Evolutionary conservation across 805 yeast genomes (phyloP).

Genomic region (Hermanozyma aechmeae): DNA sequence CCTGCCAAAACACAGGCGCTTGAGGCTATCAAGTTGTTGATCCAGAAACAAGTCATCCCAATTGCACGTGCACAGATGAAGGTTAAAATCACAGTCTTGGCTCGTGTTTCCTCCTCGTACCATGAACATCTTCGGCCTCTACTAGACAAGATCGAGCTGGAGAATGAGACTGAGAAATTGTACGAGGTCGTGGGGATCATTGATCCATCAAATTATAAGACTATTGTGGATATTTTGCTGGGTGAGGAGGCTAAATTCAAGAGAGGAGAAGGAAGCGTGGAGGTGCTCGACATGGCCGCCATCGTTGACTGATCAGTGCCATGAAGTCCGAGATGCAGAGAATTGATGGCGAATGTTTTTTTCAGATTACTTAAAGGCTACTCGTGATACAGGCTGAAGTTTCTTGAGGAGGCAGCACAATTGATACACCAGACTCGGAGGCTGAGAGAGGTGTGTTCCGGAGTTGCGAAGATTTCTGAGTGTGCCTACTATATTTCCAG

Average conservation of each 20-base stretch:
- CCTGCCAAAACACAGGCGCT: conserved; percentile 83
- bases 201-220: conserved; percentile 79
- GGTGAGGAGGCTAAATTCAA: conserved; percentile 36
- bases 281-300: conserved; percentile 85
- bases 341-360: too few relatives aligned
- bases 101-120: conserved; percentile 40
- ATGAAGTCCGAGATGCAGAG: too few relatives aligned
- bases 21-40: conserved; percentile 77
- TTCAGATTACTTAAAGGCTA: too few relatives aligned
- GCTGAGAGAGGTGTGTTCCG: too few relatives aligned
- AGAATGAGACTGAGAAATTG: conserved; percentile 34
- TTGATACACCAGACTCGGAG: too few relatives aligned
- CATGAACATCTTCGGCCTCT: conserved; percentile 23
- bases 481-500: too few relatives aligned
- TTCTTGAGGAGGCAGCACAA: too few relatives aligned
- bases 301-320: too few relatives aligned
- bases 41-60: conserved; percentile 76
- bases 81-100: conserved; percentile 51
- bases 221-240: conserved; percentile 51
- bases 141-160: conserved; percentile 31
- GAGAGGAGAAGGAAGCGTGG: conserved; percentile 55
- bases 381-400: too few relatives aligned
- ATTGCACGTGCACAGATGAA: conserved; percentile 94
- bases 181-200: conserved; percentile 50
- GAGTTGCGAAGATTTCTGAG: too few relatives aligned